phyloP scores from a whole-genome alignment of 2,329 filamentous ascomycete species.

The Clarireedia hainanense region DNA sequence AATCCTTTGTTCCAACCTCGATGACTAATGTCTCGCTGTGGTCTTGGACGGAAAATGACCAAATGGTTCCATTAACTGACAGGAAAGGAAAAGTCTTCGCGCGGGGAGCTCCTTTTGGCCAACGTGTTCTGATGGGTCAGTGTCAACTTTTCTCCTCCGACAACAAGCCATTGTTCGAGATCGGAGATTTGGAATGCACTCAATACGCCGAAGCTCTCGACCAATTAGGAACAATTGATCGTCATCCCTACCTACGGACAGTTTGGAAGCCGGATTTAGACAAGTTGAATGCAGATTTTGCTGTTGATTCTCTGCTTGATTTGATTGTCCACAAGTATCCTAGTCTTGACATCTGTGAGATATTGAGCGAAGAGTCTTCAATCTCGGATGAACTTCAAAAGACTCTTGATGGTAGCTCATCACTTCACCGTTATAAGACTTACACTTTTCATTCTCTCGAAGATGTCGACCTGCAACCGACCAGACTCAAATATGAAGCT shows the following conservation, averaged over 20 bases:
- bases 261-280: constrained; percentile 6
- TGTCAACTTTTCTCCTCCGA: constrained; percentile 2
- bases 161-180: background rate
- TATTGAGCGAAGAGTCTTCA: background rate
- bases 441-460: background rate
- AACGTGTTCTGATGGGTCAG: background rate
- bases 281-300: background rate
- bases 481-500: background rate
- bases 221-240: background rate
- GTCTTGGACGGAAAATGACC: background rate
- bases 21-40: background rate
- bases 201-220: background rate
- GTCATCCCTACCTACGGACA: constrained; percentile 2
- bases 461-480: background rate
- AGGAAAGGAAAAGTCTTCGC: background rate
- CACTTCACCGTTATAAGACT: background rate
- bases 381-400: background rate
- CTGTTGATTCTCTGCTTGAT: background rate
- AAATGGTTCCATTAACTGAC: background rate
- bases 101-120: background rate
- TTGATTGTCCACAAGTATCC: constrained; percentile 1
- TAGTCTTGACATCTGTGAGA: background rate
- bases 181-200: background rate
- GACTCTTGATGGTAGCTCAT: background rate
- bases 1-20: background rate